Conservation (phyloP, 2,329 filamentous ascomycete genomes). For the Aspergillus luchuensis region DNA sequence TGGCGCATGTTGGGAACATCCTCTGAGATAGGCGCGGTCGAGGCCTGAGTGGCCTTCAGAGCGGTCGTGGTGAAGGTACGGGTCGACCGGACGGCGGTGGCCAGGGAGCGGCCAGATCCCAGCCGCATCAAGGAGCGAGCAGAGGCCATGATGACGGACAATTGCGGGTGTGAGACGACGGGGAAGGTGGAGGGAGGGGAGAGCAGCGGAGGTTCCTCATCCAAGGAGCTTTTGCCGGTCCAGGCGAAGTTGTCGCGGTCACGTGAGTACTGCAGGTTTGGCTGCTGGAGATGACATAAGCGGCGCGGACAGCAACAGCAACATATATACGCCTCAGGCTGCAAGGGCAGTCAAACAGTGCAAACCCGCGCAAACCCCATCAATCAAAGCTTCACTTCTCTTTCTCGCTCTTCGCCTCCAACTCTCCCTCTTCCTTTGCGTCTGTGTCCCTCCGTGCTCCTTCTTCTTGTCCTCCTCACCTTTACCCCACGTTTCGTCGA, state of each 20-base stretch:
- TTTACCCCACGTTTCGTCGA: conserved; percentile 12
- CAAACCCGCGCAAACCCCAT: conserved; percentile 27
- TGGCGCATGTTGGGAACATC: conserved; percentile 65
- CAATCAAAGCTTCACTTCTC: conserved; percentile 26
- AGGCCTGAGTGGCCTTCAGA: conserved; percentile 49
- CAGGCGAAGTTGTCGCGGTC: conserved; percentile 17
- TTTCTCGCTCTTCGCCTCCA: conserved; percentile 23
- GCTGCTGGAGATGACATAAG: conserved; percentile 19
- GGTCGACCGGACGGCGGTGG: conserved; percentile 27
- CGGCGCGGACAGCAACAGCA: not conserved
- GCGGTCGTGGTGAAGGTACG: conserved; percentile 45
- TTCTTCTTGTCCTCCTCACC: conserved; percentile 22
- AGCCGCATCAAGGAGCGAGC: conserved; percentile 49
- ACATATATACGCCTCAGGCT: not conserved
- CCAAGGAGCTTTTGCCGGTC: conserved; percentile 28
- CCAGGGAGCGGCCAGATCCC: conserved; percentile 43
- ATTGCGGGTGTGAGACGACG: conserved; percentile 17
- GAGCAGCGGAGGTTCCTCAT: conserved; percentile 21
- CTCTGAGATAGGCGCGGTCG: conserved; percentile 63
- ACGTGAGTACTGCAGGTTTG: conserved; percentile 27
- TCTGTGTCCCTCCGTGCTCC: conserved; percentile 13
- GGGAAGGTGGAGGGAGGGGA: conserved; percentile 25
- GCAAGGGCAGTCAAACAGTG: conserved; percentile 19
- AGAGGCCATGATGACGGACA: conserved; percentile 44
- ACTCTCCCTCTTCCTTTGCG: conserved; percentile 25